A percentile compares a stretch with the other conserved stretches of the same genome.
Conservation (phyloP, 2,329 filamentous ascomycete genomes). For the Nectriaceae sp. region DNA sequence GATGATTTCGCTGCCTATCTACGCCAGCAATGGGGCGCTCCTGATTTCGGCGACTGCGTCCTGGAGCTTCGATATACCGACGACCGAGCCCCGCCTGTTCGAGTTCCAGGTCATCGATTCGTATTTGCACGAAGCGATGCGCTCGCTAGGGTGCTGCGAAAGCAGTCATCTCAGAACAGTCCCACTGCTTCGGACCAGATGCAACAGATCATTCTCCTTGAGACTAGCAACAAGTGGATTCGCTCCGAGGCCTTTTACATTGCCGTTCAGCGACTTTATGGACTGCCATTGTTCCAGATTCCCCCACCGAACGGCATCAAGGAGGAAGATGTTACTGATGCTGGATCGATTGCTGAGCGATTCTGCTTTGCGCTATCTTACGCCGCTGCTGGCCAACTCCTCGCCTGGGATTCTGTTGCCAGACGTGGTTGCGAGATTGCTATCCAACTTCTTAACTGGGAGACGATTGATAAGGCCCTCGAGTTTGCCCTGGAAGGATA, state of each 20-base stretch:
- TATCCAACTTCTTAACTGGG: slow-evolving; percentile 59
- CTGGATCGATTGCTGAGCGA: slow-evolving; percentile 43
- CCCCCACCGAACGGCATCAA: slow-evolving; percentile 31
- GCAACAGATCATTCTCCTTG: slow-evolving; percentile 40
- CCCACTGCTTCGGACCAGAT: slow-evolving; percentile 11
- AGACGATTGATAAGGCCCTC: slow-evolving; percentile 61
- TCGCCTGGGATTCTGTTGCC: slow-evolving; percentile 57
- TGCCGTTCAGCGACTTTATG: slow-evolving; percentile 60
- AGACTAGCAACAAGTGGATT: slow-evolving; percentile 54
- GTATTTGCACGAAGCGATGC: slow-evolving; percentile 53
- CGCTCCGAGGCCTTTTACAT: slow-evolving; percentile 58
- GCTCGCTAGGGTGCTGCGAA: slow-evolving; percentile 29
- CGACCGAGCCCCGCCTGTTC: slow-evolving; percentile 39
- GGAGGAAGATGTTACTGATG: slow-evolving; percentile 35
- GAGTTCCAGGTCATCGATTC: slow-evolving; percentile 56
- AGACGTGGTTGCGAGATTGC: slow-evolving; percentile 62
- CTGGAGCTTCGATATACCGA: slow-evolving; percentile 48
- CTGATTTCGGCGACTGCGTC: slow-evolving; percentile 44
- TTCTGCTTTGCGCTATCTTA: slow-evolving; percentile 64
- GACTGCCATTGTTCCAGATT: slow-evolving; percentile 49
- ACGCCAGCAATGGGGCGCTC: slow-evolving; percentile 36
- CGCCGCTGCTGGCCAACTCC: slow-evolving; percentile 60
- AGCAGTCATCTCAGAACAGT: slow-evolving; percentile 31
- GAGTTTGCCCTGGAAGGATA: slow-evolving; percentile 55
- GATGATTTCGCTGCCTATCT: slow-evolving; percentile 44